Conservation (phyloP, 176 grass and related monocot species). For the Hsuehochloa calcarea region DNA sequence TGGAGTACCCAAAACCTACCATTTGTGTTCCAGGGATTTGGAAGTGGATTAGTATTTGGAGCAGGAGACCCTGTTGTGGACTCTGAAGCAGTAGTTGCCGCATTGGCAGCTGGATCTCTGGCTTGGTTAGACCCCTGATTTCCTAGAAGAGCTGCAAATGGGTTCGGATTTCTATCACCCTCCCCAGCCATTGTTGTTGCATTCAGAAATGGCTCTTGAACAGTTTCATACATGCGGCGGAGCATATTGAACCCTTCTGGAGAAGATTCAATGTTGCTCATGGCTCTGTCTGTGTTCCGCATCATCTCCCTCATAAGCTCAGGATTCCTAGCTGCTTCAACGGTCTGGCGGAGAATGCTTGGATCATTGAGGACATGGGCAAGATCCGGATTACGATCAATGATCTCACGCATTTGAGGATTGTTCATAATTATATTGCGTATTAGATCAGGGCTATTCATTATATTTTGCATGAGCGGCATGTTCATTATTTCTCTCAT, state of each 20-base stretch:
- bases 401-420: conserved; percentile 83
- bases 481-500: conserved; percentile 84
- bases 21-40: conserved; percentile 71
- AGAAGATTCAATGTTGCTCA: conserved; percentile 86
- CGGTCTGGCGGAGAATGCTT: conserved; percentile 66
- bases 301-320: conserved; percentile 93
- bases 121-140: conserved; percentile 48
- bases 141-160: conserved; percentile 68
- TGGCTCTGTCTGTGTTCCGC: conserved; percentile 83
- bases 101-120: conserved; percentile 53
- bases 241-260: conserved; percentile 91
- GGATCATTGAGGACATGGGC: conserved; percentile 86
- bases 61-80: conserved; percentile 47
- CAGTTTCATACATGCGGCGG: conserved; percentile 80
- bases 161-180: conserved; percentile 48
- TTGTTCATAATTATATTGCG: conserved; percentile 84
- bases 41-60: conserved; percentile 79
- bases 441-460: conserved; percentile 76
- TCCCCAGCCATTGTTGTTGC: conserved; percentile 76
- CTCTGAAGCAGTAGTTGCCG: conserved; percentile 37
- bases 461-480: conserved; percentile 65
- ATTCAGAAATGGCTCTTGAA: conserved; percentile 85
- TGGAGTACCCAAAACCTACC: conserved; percentile 35
- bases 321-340: conserved; percentile 78
- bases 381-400: conserved; percentile 82